These are phyloP conservation scores for Termitomyces sp. DNA, from an alignment of 768 basidiomycete genomes.

Conservation along the genomic window DNA sequence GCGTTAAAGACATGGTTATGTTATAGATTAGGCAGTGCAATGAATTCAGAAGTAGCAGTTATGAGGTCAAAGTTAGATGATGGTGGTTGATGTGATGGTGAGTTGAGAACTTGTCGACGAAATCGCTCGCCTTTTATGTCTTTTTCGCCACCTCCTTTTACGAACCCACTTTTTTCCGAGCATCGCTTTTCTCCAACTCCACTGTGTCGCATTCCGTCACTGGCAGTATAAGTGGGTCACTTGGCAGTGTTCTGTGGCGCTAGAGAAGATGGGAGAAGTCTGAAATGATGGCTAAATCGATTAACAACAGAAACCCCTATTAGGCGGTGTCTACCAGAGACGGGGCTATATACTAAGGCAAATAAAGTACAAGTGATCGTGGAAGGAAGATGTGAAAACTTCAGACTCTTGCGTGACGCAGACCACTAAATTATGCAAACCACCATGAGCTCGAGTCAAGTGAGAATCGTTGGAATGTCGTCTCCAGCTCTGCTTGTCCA, in stretches of 20 bases:
- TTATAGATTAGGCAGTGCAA: no score
- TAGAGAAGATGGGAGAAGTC: no score
- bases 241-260: neutral
- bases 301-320: neutral
- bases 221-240: neutral
- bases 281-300: no score
- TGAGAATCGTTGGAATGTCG: neutral
- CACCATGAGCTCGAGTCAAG: neutral
- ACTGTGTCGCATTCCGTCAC: neutral
- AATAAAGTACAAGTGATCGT: no score
- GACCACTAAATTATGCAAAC: neutral
- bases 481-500: neutral
- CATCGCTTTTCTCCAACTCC: neutral
- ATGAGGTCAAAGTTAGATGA: neutral
- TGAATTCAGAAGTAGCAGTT: slow-evolving; percentile 1
- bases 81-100: slow-evolving; percentile 6
- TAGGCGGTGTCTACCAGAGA: neutral
- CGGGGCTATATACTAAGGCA: no score
- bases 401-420: neutral
- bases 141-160: slow-evolving; percentile 10
- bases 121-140: slow-evolving; percentile 3
- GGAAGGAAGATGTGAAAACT: no score
- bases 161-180: neutral
- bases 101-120: neutral
- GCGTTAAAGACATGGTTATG: neutral